Conservation (phyloP, 1,284 basidiomycete species). For the Ustilago esculenta region DNA sequence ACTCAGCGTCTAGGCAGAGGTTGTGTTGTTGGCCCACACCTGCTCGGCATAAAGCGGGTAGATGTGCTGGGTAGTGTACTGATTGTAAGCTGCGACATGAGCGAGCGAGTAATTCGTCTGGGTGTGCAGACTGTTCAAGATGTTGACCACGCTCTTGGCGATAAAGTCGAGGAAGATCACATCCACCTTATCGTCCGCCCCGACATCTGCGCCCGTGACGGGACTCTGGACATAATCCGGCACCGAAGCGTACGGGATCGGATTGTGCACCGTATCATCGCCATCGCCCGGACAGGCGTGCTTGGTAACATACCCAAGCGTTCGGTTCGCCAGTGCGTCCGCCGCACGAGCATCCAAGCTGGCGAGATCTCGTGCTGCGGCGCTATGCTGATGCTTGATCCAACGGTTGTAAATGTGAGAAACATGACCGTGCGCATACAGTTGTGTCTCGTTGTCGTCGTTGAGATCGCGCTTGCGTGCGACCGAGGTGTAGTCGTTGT, state of each 20-base stretch:
- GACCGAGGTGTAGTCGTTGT: slow-evolving; percentile 23
- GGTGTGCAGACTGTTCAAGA: slow-evolving; percentile 36
- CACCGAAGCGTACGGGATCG: slow-evolving; percentile 40
- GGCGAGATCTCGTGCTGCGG: slow-evolving; percentile 18
- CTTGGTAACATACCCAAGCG: slow-evolving; percentile 64
- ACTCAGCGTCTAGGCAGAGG: neutral
- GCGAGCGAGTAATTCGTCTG: slow-evolving; percentile 32
- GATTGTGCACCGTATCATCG: slow-evolving; percentile 59
- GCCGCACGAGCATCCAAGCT: slow-evolving; percentile 21
- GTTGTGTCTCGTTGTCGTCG: slow-evolving; percentile 25
- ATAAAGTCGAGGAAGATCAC: slow-evolving; percentile 57
- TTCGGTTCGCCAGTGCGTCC: slow-evolving; percentile 14
- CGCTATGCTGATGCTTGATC: slow-evolving; percentile 26
- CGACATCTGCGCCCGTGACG: slow-evolving; percentile 8
- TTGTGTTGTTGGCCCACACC: slow-evolving; percentile 39
- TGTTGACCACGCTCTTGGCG: slow-evolving; percentile 32
- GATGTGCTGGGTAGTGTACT: slow-evolving; percentile 60
- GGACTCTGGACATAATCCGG: slow-evolving; percentile 60
- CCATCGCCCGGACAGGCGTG: slow-evolving; percentile 51
- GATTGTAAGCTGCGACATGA: slow-evolving; percentile 51
- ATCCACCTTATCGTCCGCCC: slow-evolving; percentile 30
- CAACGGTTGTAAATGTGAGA: slow-evolving; percentile 48
- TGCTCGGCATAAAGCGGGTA: slow-evolving; percentile 58
- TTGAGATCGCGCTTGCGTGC: slow-evolving; percentile 17
- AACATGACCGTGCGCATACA: slow-evolving; percentile 39